A percentile compares a stretch with the other conserved stretches of the same genome.
Evolutionary conservation across 2,329 filamentous ascomycete species (phyloP).

Genomic region (Graphium sp.): DNA sequence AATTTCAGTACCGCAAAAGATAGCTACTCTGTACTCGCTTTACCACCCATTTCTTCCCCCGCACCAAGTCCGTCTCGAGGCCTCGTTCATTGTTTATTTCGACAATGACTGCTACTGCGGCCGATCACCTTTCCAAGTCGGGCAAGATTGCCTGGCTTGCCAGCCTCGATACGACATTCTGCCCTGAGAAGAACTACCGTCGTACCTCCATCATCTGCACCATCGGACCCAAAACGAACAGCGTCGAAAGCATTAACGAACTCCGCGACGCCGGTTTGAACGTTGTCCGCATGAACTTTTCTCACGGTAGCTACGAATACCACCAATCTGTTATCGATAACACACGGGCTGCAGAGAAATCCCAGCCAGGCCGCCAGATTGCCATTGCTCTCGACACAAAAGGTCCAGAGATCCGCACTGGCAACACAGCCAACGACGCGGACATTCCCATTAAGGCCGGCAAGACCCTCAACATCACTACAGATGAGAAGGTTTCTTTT

Average conservation of each 20-base stretch:
- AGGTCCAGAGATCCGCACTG: conserved; percentile 44
- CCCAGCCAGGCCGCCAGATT: conserved; percentile 66
- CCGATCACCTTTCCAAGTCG: too few relatives aligned
- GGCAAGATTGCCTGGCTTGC: conserved; percentile 42
- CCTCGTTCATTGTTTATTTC: too few relatives aligned
- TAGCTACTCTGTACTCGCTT: too few relatives aligned
- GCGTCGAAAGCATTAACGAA: conserved; percentile 87
- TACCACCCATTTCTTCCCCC: too few relatives aligned
- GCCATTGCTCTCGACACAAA: conserved; percentile 82
- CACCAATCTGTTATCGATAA: conserved; percentile 98
- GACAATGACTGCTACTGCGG: too few relatives aligned
- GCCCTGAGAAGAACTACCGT: conserved; percentile 77
- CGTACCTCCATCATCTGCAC: conserved; percentile 98
- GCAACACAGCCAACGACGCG: conserved; percentile 64
- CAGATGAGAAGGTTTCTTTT: conserved; percentile 87
- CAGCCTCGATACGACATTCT: conserved; percentile 73
- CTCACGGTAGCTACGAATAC: conserved; percentile 67
- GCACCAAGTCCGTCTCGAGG: too few relatives aligned
- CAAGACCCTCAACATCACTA: conserved; percentile 85
- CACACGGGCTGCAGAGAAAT: conserved; percentile 69
- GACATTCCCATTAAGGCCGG: conserved; percentile 78
- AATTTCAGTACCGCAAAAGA: too few relatives aligned
- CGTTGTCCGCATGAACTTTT: conserved; percentile 99
- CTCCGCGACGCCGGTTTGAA: conserved; percentile 85
- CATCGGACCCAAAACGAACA: conserved; percentile 98